Percentiles rank a stretch among this genome's conserved stretches.
Conservation (phyloP, 352 stramenopile genomes). For the Blastocystis sp. region DNA sequence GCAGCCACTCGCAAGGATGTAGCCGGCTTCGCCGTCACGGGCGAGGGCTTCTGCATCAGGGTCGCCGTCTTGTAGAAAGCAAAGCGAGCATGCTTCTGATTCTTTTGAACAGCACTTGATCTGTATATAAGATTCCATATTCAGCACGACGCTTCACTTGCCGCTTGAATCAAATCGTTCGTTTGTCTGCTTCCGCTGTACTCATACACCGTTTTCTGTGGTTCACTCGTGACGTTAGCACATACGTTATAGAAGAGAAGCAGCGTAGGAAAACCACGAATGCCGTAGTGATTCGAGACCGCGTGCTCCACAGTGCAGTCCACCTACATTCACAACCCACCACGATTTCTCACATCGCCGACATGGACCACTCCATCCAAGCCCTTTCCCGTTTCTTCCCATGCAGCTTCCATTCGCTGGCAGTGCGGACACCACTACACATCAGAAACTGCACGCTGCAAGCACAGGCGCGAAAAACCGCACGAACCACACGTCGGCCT, state of each 20-base stretch:
- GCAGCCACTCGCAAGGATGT: not conserved
- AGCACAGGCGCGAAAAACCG: constrained; percentile 58
- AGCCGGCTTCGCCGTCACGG: not conserved
- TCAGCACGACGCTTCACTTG: not conserved
- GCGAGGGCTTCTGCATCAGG: not conserved
- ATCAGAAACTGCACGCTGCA: not conserved
- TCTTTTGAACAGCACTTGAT: not conserved
- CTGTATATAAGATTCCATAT: not conserved
- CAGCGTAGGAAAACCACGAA: constrained; percentile 9
- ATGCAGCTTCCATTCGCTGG: constrained; percentile 5
- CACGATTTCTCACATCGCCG: not conserved
- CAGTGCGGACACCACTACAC: constrained; percentile 61
- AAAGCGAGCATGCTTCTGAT: not conserved
- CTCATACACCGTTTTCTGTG: constrained; percentile 5
- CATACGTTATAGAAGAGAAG: constrained; percentile 27
- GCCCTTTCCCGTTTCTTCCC: not conserved
- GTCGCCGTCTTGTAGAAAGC: not conserved
- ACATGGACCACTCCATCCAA: constrained; percentile 19
- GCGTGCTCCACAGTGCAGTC: constrained; percentile 20
- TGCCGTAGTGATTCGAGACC: not conserved
- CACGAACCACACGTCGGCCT: constrained; percentile 47
- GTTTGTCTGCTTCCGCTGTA: not conserved
- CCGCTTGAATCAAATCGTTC: not conserved
- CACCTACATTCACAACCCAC: not conserved
- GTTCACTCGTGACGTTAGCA: not conserved